Percentiles rank a stretch among this genome's conserved stretches.
Conservation (phyloP, 2,329 filamentous ascomycete species). For the Monilinia aucupariae region DNA sequence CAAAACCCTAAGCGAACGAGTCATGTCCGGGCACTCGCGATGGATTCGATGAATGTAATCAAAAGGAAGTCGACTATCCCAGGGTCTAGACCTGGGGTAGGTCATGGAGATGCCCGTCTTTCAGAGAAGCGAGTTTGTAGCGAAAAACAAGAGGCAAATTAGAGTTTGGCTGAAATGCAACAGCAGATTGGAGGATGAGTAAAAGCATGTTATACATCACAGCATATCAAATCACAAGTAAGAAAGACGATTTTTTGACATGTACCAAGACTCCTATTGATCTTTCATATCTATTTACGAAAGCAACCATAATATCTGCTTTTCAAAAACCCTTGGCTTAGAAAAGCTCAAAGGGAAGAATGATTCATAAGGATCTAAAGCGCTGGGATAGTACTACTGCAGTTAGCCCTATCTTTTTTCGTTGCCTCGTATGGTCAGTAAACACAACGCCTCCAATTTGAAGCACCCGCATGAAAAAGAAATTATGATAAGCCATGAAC, state of each 20-base stretch:
- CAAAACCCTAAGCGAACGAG: too few relatives aligned
- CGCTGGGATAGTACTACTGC: background rate
- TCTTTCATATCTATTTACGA: constrained; percentile 3
- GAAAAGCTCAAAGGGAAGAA: background rate
- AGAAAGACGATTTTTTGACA: background rate
- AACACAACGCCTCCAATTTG: background rate
- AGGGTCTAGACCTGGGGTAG: too few relatives aligned
- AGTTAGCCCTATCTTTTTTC: background rate
- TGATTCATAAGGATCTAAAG: background rate
- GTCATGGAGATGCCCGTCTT: too few relatives aligned
- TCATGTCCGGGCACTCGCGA: too few relatives aligned
- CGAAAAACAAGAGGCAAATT: too few relatives aligned
- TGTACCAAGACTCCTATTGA: background rate
- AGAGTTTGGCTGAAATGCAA: too few relatives aligned
- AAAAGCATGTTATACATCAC: background rate
- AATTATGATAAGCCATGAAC: constrained; percentile 1
- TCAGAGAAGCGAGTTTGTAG: too few relatives aligned
- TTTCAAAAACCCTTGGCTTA: background rate
- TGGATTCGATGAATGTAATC: too few relatives aligned
- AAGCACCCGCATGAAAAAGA: background rate
- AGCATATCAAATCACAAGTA: background rate
- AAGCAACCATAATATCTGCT: background rate
- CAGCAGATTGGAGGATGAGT: too few relatives aligned
- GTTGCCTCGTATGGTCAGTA: background rate
- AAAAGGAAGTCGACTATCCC: too few relatives aligned